Conservation (phyloP, 306 rosid genomes). For the Lablab purpureus region DNA sequence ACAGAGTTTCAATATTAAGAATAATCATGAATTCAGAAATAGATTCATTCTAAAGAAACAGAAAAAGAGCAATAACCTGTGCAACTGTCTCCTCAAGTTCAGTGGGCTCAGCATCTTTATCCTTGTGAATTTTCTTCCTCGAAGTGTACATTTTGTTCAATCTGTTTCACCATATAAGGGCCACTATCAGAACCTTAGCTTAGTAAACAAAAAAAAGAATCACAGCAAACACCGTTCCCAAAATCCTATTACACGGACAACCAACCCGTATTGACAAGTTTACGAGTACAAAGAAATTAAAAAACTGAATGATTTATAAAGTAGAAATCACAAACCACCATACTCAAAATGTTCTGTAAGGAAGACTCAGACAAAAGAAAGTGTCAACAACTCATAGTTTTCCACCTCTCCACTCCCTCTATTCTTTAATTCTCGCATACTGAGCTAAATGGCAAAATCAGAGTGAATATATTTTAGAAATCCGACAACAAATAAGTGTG, state of each 20-base stretch:
- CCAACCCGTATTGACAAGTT: background rate
- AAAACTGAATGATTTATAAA: background rate
- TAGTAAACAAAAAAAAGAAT: background rate
- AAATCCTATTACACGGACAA: constrained; percentile 4
- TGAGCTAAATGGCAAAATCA: background rate
- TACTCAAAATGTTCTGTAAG: background rate
- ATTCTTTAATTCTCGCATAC: background rate
- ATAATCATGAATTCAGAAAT: background rate
- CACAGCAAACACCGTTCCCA: background rate
- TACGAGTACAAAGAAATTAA: background rate
- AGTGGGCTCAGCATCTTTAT: constrained; percentile 68
- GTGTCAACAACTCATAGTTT: background rate
- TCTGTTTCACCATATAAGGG: constrained; percentile 40
- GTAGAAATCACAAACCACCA: background rate
- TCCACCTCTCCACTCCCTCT: background rate
- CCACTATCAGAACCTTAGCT: background rate
- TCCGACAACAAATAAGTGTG: background rate
- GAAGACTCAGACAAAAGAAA: background rate
- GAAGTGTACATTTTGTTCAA: constrained; percentile 69
- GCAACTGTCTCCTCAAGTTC: constrained; percentile 82
- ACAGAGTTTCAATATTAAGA: background rate
- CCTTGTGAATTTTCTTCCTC: constrained; percentile 77
- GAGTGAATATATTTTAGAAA: background rate
- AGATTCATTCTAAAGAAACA: background rate
- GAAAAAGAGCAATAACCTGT: constrained; percentile 51